Percentiles rank a stretch among this genome's conserved stretches.
These are phyloP conservation scores for Xerocomellus dryophilus DNA, from an alignment of 768 basidiomycete species.

Conservation along the genomic window DNA sequence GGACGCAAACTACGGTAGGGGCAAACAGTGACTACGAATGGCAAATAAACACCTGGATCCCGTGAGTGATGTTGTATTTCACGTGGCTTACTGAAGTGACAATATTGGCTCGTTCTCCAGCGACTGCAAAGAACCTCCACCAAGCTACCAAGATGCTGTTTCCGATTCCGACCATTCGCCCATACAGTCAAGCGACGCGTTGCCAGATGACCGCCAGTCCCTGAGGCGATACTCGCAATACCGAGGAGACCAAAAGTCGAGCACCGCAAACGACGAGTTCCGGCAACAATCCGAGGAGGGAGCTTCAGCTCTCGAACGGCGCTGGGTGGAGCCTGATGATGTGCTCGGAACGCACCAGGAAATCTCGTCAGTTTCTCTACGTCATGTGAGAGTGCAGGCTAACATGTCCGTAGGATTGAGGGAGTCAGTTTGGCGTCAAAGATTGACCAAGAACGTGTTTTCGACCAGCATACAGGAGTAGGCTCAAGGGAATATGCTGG, in stretches of 20 bases:
- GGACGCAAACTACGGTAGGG: not conserved
- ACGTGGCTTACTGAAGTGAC: not conserved
- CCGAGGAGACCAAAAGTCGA: not conserved
- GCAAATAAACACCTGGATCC: not conserved
- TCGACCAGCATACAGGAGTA: not conserved
- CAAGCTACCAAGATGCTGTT: constrained; percentile 12
- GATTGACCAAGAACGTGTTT: not conserved
- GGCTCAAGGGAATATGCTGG: not conserved
- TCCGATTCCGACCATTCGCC: not conserved
- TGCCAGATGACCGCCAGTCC: not conserved
- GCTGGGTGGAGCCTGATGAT: not conserved
- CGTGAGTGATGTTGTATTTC: constrained; percentile 1
- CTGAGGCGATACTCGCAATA: not conserved
- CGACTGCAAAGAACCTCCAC: constrained; percentile 7
- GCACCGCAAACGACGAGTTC: not conserved
- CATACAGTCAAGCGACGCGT: not conserved
- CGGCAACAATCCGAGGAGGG: not conserved
- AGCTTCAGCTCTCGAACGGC: not conserved
- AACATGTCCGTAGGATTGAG: not conserved
- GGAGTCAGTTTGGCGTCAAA: not conserved
- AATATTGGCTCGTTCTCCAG: not conserved
- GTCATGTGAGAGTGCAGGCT: not conserved
- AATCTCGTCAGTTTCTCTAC: not conserved
- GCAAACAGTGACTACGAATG: not conserved
- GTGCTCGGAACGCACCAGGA: not conserved